Conservation (phyloP, 1,284 basidiomycete species). For the Meripilus lineatus region DNA sequence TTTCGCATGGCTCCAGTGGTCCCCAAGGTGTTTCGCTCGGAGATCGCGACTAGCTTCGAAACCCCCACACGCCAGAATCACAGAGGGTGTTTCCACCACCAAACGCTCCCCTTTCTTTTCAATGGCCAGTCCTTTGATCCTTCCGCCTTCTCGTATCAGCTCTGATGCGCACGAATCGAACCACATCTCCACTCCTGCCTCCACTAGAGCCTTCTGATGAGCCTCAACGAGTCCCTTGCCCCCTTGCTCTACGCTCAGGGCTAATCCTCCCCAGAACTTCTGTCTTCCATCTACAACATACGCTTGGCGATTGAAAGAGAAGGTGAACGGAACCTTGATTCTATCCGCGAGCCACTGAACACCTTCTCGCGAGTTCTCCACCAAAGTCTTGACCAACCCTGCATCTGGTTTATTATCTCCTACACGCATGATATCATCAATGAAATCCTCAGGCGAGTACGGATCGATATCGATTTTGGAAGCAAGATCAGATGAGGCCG, state of each 20-base stretch:
- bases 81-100: conserved; percentile 34
- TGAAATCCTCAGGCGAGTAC: conserved; percentile 51
- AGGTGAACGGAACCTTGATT: conserved; percentile 48
- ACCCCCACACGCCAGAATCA: conserved; percentile 61
- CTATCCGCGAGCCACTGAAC: conserved; percentile 50
- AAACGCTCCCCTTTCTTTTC: conserved; percentile 31
- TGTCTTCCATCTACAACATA: conserved; percentile 57
- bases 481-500: conserved; percentile 31
- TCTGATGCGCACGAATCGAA: conserved; percentile 46
- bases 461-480: conserved; percentile 51
- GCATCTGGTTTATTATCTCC: conserved; percentile 44
- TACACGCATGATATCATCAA: conserved; percentile 55
- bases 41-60: conserved; percentile 53
- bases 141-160: conserved; percentile 34
- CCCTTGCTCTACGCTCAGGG: conserved; percentile 52
- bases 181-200: conserved; percentile 49
- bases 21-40: conserved; percentile 48
- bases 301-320: conserved; percentile 63
- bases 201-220: conserved; percentile 44
- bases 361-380: conserved; percentile 49
- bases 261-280: conserved; percentile 68
- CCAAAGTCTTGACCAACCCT: conserved; percentile 45
- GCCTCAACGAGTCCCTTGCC: conserved; percentile 64
- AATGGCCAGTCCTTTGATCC: conserved; percentile 42
- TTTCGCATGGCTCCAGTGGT: conserved; percentile 50